phyloP scores from a whole-genome alignment of 176 grass and related monocot species.

The Tillandsia leiboldiana region DNA sequence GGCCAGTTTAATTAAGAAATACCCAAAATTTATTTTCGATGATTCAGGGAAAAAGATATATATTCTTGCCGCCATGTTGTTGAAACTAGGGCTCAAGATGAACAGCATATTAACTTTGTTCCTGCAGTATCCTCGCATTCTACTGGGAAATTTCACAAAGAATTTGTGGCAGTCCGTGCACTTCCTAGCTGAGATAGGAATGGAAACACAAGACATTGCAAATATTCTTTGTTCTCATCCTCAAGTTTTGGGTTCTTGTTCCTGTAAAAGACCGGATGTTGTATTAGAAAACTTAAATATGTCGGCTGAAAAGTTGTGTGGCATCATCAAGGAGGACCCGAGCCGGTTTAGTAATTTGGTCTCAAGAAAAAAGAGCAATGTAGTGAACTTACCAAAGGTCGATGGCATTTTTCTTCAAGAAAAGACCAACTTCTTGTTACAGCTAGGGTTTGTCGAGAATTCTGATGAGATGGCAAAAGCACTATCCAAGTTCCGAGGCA shows the following conservation, averaged over 20 bases:
- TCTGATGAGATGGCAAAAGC: constrained; percentile 44
- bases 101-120: constrained; percentile 32
- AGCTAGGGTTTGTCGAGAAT: constrained; percentile 42
- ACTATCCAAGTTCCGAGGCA: constrained; percentile 26
- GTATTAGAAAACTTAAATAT: constrained; percentile 25
- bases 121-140: constrained; percentile 27
- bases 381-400: constrained; percentile 4
- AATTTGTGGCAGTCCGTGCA: constrained; percentile 18
- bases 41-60: constrained; percentile 50
- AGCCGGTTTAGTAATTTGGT: constrained; percentile 31
- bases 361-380: constrained; percentile 11
- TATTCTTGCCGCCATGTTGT: constrained; percentile 35
- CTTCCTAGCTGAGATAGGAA: constrained; percentile 16
- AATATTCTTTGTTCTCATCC: constrained; percentile 20
- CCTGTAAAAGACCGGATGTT: constrained; percentile 23
- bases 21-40: constrained; percentile 45
- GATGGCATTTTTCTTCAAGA: constrained; percentile 34
- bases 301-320: constrained; percentile 26
- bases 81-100: constrained; percentile 41
- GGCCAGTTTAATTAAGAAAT: constrained; percentile 35
- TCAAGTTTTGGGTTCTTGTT: constrained; percentile 42
- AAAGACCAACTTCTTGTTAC: constrained; percentile 43
- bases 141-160: constrained; percentile 30
- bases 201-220: constrained; percentile 19
- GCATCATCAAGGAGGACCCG: constrained; percentile 46